phyloP scores from a whole-genome alignment of 129 eudicot species.

The Mikania micrantha region DNA sequence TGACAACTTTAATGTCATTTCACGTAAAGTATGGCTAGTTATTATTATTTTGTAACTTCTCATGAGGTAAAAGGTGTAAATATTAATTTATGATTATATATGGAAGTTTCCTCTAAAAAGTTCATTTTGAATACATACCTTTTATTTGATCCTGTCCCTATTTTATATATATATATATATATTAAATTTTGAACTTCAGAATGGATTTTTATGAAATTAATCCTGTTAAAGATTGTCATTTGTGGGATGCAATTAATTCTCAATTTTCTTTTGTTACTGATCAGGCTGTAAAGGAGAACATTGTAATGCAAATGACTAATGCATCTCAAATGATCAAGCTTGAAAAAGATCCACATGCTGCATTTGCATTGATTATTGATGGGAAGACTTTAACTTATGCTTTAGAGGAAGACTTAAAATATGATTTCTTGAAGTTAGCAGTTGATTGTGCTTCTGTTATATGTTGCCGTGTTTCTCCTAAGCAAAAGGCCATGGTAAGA shows the following conservation, averaged over 20 bases:
- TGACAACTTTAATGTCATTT: background rate
- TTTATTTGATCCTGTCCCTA: too few relatives aligned
- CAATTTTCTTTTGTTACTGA: background rate
- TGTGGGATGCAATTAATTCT: background rate
- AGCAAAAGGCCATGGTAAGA: slow-evolving; percentile 88
- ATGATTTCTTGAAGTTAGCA: slow-evolving; percentile 70
- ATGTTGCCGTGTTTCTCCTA: slow-evolving; percentile 98
- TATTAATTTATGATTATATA: background rate
- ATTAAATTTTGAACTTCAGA: background rate
- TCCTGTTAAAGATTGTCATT: background rate
- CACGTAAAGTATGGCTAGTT: background rate
- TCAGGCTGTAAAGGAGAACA: slow-evolving; percentile 35
- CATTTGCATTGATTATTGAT: slow-evolving; percentile 91
- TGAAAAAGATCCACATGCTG: slow-evolving; percentile 92
- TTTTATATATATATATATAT: too few relatives aligned
- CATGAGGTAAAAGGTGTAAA: background rate
- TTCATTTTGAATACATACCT: too few relatives aligned
- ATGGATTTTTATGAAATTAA: background rate
- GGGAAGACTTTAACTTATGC: slow-evolving; percentile 68
- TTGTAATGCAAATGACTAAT: slow-evolving; percentile 69
- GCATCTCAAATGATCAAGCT: slow-evolving; percentile 89
- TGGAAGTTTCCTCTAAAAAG: background rate
- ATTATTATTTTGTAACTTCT: background rate
- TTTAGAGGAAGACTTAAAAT: slow-evolving; percentile 86
- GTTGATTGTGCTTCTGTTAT: slow-evolving; percentile 94